Conservation (phyloP, 2,329 filamentous ascomycete species). For the Ustulina deusta region DNA sequence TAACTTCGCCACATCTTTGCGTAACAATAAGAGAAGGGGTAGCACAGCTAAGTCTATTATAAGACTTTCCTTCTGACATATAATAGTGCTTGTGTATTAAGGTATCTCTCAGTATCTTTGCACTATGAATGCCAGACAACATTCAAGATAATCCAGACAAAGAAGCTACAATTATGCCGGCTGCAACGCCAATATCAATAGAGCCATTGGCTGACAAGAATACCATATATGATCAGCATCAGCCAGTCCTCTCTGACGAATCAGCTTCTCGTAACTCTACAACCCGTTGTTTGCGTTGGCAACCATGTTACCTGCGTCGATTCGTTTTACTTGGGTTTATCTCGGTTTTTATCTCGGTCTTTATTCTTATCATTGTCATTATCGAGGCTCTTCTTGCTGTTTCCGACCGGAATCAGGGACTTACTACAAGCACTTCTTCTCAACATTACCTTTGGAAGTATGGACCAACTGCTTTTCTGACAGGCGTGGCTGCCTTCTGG, state of each 20-base stretch:
- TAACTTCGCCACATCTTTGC: too few relatives aligned
- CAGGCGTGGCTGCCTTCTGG: conserved; percentile 7
- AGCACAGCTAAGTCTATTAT: too few relatives aligned
- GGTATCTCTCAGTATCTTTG: too few relatives aligned
- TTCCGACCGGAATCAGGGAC: not conserved
- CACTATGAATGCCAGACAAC: too few relatives aligned
- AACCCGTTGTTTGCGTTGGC: not conserved
- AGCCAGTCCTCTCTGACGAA: not conserved
- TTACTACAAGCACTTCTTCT: not conserved
- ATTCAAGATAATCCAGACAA: too few relatives aligned
- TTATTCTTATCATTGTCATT: too few relatives aligned
- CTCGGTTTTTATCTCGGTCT: not conserved
- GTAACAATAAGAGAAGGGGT: too few relatives aligned
- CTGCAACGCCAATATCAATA: too few relatives aligned
- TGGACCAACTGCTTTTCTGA: conserved; percentile 24
- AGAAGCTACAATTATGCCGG: too few relatives aligned
- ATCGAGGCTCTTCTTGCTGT: conserved; percentile 10
- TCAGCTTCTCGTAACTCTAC: not conserved
- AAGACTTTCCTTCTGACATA: too few relatives aligned
- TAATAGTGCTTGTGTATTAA: too few relatives aligned
- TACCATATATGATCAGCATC: not conserved
- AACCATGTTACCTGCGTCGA: conserved; percentile 17
- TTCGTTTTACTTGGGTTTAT: conserved; percentile 11
- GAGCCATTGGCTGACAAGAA: not conserved
- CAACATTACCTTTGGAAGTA: conserved; percentile 27